Percentiles rank a stretch among this genome's conserved stretches.
phyloP scores from a whole-genome alignment of 2,329 filamentous ascomycete species.

The Penicillium janthinellum region DNA sequence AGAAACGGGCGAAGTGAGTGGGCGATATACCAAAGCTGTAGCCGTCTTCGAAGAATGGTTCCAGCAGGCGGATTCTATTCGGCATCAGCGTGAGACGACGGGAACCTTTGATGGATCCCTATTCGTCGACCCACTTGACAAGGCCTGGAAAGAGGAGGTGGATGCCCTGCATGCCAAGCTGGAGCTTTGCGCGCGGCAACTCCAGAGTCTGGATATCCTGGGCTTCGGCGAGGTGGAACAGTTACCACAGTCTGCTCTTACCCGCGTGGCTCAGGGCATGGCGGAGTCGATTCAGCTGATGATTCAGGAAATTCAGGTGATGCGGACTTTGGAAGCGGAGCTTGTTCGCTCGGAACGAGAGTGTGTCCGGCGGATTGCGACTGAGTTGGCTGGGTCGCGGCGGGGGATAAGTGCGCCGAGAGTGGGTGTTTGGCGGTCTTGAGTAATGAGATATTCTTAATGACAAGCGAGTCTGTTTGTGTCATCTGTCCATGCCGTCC shows the following conservation, averaged over 20 bases:
- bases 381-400: conserved; percentile 22
- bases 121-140: conserved; percentile 41
- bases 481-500: background rate
- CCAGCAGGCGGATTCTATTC: conserved; percentile 31
- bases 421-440: conserved; percentile 32
- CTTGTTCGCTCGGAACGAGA: conserved; percentile 37
- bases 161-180: conserved; percentile 34
- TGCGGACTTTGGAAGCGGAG: conserved; percentile 40
- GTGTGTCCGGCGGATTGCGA: conserved; percentile 35
- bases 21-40: conserved; percentile 35
- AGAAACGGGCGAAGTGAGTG: conserved; percentile 22
- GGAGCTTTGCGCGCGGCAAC: conserved; percentile 37
- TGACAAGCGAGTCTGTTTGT: background rate
- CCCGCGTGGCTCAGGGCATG: conserved; percentile 32
- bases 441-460: background rate
- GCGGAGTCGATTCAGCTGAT: conserved; percentile 36
- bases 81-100: conserved; percentile 13
- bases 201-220: conserved; percentile 42
- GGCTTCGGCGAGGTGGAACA: conserved; percentile 31
- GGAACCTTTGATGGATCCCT: conserved; percentile 13
- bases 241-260: conserved; percentile 35
- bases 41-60: conserved; percentile 43
- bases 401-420: conserved; percentile 16
- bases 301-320: conserved; percentile 40
- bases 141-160: conserved; percentile 39